Conservation (phyloP, 176 grass and related monocot genomes). For the Saccharum spontaneum region DNA sequence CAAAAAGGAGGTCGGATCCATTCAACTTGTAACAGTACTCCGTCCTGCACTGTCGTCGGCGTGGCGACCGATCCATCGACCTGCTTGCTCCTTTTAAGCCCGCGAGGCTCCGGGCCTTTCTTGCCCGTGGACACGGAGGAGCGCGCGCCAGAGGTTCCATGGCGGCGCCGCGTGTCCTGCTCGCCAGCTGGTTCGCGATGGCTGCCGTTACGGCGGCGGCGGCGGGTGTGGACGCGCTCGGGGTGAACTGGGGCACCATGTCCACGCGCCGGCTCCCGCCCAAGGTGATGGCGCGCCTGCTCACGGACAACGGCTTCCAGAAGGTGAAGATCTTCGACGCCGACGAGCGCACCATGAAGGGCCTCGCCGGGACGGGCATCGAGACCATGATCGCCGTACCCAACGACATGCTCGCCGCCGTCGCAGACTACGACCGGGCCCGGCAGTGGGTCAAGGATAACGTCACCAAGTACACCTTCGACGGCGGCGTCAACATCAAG, state of each 20-base stretch:
- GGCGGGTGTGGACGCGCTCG: constrained; percentile 34
- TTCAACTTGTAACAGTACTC: constrained; percentile 6
- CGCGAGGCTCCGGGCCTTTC: background rate
- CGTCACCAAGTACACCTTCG: constrained; percentile 57
- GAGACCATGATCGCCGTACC: constrained; percentile 76
- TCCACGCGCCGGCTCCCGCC: constrained; percentile 57
- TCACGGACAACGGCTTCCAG: constrained; percentile 61
- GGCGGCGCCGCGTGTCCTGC: background rate
- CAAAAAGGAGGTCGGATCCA: constrained; percentile 18
- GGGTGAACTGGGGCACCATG: constrained; percentile 82
- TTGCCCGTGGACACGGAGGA: background rate
- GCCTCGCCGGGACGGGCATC: constrained; percentile 59
- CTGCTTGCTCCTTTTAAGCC: constrained; percentile 9
- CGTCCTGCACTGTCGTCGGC: background rate
- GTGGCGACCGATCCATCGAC: background rate
- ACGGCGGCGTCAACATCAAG: constrained; percentile 68
- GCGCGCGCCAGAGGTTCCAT: background rate
- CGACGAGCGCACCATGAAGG: constrained; percentile 47
- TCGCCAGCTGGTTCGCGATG: background rate
- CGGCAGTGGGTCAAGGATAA: constrained; percentile 66
- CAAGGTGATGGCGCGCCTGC: constrained; percentile 47
- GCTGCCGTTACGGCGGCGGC: background rate
- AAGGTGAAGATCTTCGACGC: constrained; percentile 87
- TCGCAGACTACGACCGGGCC: constrained; percentile 45
- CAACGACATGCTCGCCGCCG: constrained; percentile 64